Conservation (phyloP, 768 basidiomycete species). For the Crassisporium funariophilum region DNA sequence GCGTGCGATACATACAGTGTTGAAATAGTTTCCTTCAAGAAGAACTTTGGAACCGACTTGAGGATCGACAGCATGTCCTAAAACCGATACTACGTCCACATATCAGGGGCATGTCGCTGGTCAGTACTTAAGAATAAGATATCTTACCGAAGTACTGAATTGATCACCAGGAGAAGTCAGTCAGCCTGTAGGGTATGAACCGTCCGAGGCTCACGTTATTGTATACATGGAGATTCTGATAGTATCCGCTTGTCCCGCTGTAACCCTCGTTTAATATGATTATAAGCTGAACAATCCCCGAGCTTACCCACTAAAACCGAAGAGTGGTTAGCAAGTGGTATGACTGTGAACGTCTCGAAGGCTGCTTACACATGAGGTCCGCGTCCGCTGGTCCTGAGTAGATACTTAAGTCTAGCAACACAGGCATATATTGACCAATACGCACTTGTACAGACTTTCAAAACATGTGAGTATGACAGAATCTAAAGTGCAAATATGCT, state of each 20-base stretch:
- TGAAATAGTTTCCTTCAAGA: slow-evolving; percentile 29
- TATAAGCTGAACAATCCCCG: too few species aligned
- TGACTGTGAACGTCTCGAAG: background rate
- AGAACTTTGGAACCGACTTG: slow-evolving; percentile 25
- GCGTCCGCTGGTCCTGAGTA: slow-evolving; percentile 21
- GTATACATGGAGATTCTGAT: slow-evolving; percentile 24
- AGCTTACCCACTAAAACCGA: slow-evolving; percentile 14
- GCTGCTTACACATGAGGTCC: slow-evolving; percentile 22
- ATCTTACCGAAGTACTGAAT: slow-evolving; percentile 10
- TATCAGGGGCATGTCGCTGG: too few species aligned
- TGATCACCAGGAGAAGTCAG: background rate
- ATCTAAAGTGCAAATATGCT: too few species aligned
- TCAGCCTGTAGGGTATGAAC: background rate
- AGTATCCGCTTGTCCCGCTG: slow-evolving; percentile 23
- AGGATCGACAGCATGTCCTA: slow-evolving; percentile 25
- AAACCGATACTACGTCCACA: slow-evolving; percentile 21
- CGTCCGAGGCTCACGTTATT: slow-evolving; percentile 15
- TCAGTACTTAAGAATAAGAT: background rate
- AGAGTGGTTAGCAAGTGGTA: too few species aligned
- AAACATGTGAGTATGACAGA: too few species aligned
- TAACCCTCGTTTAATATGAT: background rate
- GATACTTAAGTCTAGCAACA: background rate
- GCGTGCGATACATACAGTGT: slow-evolving; percentile 12
- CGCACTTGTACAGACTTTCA: too few species aligned
- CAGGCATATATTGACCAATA: too few species aligned